Evolutionary conservation across 2,329 filamentous ascomycete species (phyloP), one percentile per base, ranked within the genome.

Genomic region (Penicillium sp.): DNA sequence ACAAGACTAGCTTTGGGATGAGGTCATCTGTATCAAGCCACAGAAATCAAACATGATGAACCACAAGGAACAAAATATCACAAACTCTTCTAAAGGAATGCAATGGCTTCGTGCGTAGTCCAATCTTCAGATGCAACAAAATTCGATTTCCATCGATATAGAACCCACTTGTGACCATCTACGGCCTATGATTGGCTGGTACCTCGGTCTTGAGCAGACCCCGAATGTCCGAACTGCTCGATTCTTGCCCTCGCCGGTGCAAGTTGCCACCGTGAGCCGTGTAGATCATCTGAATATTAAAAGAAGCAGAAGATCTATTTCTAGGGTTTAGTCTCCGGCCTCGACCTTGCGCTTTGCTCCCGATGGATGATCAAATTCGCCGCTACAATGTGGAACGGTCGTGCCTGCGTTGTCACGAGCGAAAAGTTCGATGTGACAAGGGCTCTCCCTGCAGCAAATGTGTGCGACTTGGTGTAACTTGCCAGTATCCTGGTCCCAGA

Each of bases 381-480:
- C 62, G 63, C 6, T 65, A 65, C 39, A 64, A 65, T 26, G 63
- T 65, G 21, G 60, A 64, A 33, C 63, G 65, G 21, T 68, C 65
- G 28, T 68, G 65, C 42, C 45, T 68, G 26, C 62, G 64, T 31
- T 68, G 65, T 51, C 65, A 68, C 29, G 59, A 64, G 43, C 61
- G 66, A 36, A 68, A 68, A 38, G 62, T 68, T 28, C 57, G 59
- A 9, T 68, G 65, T 42, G 61, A 68, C 49, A 66, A 58, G 38
- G 46, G 33, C 4, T 24, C 45, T 4, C 65, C 65, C 41, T 68
- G 65, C 46, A 49, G 44, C 34, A 57, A 57, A 33, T 68, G 65
- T 31, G 15, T 52, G 7, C 60, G 57, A n/a, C 43, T 53, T 2
- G 61, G 59, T 13, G 48, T 54, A 4, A 6, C 52, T 15, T 68